These are phyloP conservation scores for Aspergillus fumigatus DNA, from an alignment of 2,329 filamentous ascomycete species.

Conservation along the genomic window DNA sequence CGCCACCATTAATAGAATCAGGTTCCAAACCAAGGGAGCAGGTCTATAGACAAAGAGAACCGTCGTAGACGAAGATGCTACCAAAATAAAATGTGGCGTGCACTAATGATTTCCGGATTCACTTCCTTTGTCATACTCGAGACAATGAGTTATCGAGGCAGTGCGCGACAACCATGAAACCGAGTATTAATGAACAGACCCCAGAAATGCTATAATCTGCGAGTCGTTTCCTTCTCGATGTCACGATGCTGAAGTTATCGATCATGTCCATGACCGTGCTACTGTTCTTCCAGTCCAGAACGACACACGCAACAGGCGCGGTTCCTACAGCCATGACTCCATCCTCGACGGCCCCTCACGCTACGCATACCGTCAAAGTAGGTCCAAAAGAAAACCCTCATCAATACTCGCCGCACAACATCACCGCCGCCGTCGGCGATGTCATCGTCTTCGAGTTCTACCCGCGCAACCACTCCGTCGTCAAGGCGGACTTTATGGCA, in stretches of 20 bases:
- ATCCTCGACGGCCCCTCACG: background rate
- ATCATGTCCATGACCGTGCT: background rate
- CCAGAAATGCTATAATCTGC: background rate
- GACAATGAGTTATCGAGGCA: background rate
- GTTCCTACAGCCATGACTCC: background rate
- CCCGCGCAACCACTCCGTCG: constrained; percentile 61
- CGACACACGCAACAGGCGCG: background rate
- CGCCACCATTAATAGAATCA: constrained; percentile 6
- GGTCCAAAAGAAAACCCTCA: constrained; percentile 28
- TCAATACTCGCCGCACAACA: constrained; percentile 25
- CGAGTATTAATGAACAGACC: no score
- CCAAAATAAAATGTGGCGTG: background rate
- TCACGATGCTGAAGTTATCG: background rate
- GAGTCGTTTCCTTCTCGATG: background rate
- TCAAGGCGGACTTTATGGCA: constrained; percentile 53
- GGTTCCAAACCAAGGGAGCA: constrained; percentile 43
- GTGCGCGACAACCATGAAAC: background rate
- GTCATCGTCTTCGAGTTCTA: constrained; percentile 56
- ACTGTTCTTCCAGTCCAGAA: background rate
- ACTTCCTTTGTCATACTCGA: background rate
- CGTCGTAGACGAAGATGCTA: background rate
- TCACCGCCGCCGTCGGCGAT: constrained; percentile 30
- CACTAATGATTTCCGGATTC: background rate
- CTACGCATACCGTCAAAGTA: constrained; percentile 33
- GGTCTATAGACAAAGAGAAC: background rate